A percentile compares a stretch with the other conserved stretches of the same genome.
These are phyloP conservation scores for Rhodomyrtus psidioides DNA, from an alignment of 441 rosid genomes.

Conservation along the genomic window DNA sequence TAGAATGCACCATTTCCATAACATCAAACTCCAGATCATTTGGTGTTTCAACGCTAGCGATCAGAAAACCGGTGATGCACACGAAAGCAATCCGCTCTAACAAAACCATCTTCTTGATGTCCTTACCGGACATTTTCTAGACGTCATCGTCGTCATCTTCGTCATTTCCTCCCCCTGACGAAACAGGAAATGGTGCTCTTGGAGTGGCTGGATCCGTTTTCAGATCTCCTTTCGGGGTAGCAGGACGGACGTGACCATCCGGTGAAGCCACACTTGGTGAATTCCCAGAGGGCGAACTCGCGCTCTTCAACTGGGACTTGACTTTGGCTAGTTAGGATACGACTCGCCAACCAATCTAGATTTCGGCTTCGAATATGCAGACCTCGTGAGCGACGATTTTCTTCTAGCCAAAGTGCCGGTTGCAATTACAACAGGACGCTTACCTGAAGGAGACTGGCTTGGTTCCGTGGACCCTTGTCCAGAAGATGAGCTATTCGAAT, in stretches of 20 bases:
- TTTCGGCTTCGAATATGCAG: conserved; percentile 41
- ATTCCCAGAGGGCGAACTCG: conserved; percentile 14
- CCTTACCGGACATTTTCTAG: conserved; percentile 15
- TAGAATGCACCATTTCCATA: conserved; percentile 58
- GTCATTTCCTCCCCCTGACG: conserved; percentile 18
- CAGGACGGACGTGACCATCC: not conserved
- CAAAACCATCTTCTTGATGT: conserved; percentile 17
- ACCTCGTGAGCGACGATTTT: conserved; percentile 15
- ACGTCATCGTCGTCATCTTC: conserved; percentile 45
- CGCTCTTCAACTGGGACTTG: conserved; percentile 2
- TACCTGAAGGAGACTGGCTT: conserved; percentile 17
- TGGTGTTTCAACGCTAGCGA: conserved; percentile 4
- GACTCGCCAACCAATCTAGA: conserved; percentile 42
- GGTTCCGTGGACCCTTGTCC: conserved; percentile 1
- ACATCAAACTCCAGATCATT: conserved; percentile 35
- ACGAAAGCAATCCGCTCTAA: conserved; percentile 18
- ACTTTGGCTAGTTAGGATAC: conserved; percentile 16
- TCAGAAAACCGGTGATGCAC: not conserved
- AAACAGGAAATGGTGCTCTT: conserved; percentile 31
- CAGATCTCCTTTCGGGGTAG: conserved; percentile 14
- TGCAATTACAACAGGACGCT: conserved; percentile 28
- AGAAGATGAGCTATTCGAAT: conserved; percentile 4
- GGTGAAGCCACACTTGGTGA: conserved; percentile 22
- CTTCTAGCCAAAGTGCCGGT: conserved; percentile 11
- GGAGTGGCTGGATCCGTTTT: conserved; percentile 41